Conservation (phyloP, 768 basidiomycete species). For the Lactarius evosmus region DNA sequence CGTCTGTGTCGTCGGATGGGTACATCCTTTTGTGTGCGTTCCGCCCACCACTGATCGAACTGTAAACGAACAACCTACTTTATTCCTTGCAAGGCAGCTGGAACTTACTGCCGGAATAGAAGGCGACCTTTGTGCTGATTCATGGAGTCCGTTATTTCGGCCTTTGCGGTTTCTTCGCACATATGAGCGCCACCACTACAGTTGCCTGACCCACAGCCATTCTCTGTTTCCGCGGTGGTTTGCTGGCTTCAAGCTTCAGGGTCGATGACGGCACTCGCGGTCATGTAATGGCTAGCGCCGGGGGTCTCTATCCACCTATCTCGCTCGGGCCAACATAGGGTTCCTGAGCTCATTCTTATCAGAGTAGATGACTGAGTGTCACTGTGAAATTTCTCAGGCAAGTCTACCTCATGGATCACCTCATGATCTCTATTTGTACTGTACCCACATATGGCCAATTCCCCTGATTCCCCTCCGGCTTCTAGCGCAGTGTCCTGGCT, state of each 20-base stretch:
- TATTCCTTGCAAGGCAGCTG: no score
- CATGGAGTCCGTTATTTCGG: neutral
- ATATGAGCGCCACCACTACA: neutral
- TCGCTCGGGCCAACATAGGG: no score
- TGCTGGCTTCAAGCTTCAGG: neutral
- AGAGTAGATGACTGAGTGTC: no score
- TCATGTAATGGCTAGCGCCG: neutral
- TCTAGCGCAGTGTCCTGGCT: neutral
- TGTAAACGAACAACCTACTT: neutral
- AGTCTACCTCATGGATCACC: neutral
- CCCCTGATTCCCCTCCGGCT: neutral
- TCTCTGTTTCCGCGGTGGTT: neutral
- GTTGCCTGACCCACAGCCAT: neutral
- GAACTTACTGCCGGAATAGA: neutral
- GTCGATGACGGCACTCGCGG: neutral
- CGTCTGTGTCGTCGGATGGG: neutral
- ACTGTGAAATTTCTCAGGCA: neutral
- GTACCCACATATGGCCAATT: neutral
- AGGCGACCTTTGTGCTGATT: neutral
- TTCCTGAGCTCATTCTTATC: no score
- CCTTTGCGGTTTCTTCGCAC: neutral
- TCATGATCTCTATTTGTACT: neutral
- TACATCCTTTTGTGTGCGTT: neutral
- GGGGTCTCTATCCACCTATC: neutral
- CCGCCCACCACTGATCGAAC: neutral